phyloP scores from a whole-genome alignment of 1,284 basidiomycete species.

The Cutaneotrichosporon dermatis region DNA sequence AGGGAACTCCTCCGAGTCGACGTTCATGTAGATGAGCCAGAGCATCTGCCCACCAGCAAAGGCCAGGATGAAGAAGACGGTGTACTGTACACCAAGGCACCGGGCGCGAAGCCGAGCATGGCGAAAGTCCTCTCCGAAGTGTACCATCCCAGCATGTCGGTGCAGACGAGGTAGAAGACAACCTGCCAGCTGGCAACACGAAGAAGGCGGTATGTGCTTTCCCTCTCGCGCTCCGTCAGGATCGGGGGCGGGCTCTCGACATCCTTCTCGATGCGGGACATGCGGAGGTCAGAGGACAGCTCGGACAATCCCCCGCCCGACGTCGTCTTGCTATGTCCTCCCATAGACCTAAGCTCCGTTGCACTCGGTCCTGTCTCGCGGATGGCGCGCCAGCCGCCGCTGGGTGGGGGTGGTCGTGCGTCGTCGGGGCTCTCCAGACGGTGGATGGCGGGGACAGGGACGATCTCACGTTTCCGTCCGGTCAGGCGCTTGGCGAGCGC shows the following conservation, averaged over 20 bases:
- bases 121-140: slow-evolving; percentile 37
- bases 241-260: neutral
- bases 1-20: slow-evolving; percentile 19
- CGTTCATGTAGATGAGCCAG: slow-evolving; percentile 16
- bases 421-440: neutral
- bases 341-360: neutral
- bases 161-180: slow-evolving; percentile 18
- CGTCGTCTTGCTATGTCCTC: neutral
- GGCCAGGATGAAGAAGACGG: slow-evolving; percentile 13
- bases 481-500: slow-evolving; percentile 4
- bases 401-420: neutral
- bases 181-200: slow-evolving; percentile 18
- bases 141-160: slow-evolving; percentile 41
- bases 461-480: slow-evolving; percentile 1
- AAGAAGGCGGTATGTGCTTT: slow-evolving; percentile 10
- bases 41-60: slow-evolving; percentile 19
- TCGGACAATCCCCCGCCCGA: neutral
- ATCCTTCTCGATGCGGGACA: neutral
- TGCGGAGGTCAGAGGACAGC: neutral
- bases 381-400: neutral
- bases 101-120: slow-evolving; percentile 27
- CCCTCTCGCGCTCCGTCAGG: neutral
- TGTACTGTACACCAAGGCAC: slow-evolving; percentile 25
- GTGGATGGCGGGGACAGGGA: neutral
- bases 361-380: neutral